phyloP scores from a whole-genome alignment of 2,329 filamentous ascomycete species.

The Claviceps cyperi region DNA sequence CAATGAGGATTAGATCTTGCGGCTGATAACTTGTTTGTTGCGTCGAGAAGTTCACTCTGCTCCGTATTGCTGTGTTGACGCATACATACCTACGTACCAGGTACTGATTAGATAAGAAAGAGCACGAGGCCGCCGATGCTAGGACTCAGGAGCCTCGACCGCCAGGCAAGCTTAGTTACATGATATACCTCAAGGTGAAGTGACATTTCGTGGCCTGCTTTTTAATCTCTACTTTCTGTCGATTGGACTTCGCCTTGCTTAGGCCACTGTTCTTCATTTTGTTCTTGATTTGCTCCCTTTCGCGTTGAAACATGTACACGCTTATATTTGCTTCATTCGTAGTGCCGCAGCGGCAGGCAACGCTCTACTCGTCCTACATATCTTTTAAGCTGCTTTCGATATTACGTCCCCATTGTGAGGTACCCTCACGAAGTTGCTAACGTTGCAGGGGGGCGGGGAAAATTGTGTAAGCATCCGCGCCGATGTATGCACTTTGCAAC shows the following conservation, averaged over 20 bases:
- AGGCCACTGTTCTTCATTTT: not conserved
- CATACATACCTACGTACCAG: not conserved
- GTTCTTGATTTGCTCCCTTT: too few relatives aligned
- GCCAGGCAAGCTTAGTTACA: not conserved
- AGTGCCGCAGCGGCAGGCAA: not conserved
- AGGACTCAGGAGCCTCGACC: not conserved
- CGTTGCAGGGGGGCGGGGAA: not conserved
- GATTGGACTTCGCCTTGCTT: not conserved
- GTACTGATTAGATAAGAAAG: constrained; percentile 3
- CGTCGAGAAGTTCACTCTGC: not conserved
- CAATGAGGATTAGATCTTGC: not conserved
- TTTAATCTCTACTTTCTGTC: not conserved
- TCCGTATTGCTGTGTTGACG: not conserved
- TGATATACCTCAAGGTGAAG: not conserved
- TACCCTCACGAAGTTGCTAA: not conserved
- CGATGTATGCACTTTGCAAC: not conserved
- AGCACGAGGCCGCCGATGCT: not conserved
- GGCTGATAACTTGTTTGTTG: not conserved
- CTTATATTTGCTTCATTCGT: not conserved
- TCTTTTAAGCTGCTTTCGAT: not conserved
- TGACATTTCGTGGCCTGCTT: not conserved
- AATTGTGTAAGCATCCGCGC: not conserved
- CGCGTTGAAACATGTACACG: too few relatives aligned
- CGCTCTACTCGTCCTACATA: not conserved
- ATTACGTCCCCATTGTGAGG: not conserved